phyloP scores from a whole-genome alignment of 2,329 filamentous ascomycete species.

The Hortaea sp. region DNA sequence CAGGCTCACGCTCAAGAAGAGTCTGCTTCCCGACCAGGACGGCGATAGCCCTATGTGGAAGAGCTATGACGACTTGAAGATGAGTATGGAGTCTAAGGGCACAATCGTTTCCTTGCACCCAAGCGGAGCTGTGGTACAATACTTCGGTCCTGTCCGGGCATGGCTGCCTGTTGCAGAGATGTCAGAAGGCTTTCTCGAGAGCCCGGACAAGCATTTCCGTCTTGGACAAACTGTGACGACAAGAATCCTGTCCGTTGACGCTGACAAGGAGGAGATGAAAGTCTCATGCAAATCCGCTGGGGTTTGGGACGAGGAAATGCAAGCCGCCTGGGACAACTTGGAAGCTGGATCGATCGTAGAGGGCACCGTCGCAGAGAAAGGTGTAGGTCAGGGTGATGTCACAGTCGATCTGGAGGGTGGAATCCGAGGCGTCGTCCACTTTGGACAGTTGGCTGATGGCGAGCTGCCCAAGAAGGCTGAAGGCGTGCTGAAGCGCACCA shows the following conservation, averaged over 20 bases:
- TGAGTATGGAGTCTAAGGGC: slow-evolving; percentile 71
- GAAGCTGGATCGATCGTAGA: slow-evolving; percentile 64
- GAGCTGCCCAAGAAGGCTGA: slow-evolving; percentile 72
- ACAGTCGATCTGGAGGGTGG: slow-evolving; percentile 65
- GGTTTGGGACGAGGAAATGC: slow-evolving; percentile 67
- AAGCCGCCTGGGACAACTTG: slow-evolving; percentile 60
- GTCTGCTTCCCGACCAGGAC: slow-evolving; percentile 64
- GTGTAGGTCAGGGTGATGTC: slow-evolving; percentile 26
- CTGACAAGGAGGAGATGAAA: slow-evolving; percentile 59
- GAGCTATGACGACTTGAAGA: slow-evolving; percentile 60
- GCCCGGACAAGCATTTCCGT: slow-evolving; percentile 82
- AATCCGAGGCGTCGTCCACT: slow-evolving; percentile 66
- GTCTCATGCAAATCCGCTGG: slow-evolving; percentile 90
- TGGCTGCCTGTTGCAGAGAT: slow-evolving; percentile 93
- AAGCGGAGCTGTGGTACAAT: slow-evolving; percentile 80
- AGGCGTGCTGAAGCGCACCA: slow-evolving; percentile 67
- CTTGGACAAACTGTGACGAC: slow-evolving; percentile 85
- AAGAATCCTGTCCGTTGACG: slow-evolving; percentile 71
- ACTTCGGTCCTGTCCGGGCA: slow-evolving; percentile 73
- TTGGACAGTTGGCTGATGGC: slow-evolving; percentile 77
- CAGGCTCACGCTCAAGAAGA: slow-evolving; percentile 87
- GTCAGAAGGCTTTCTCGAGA: slow-evolving; percentile 91
- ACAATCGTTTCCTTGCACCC: slow-evolving; percentile 74
- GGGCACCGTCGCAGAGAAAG: slow-evolving; percentile 51
- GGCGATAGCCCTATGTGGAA: slow-evolving; percentile 65